Percentiles rank a stretch among this genome's conserved stretches.
phyloP scores from a whole-genome alignment of 1,284 basidiomycete species.

The Malassezia slooffiae region DNA sequence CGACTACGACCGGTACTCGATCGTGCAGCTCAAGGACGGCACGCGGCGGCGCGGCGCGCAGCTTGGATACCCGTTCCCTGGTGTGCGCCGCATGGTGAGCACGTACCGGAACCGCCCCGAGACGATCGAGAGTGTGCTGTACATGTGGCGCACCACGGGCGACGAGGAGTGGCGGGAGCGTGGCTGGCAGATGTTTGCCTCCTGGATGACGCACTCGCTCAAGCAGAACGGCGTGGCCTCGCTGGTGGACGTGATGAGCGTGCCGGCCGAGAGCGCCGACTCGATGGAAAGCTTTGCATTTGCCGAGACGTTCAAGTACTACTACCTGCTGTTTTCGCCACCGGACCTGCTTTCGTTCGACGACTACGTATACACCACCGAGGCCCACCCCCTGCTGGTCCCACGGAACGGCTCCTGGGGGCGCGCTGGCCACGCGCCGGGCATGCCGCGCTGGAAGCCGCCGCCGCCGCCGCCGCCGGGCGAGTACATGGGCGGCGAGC shows the following conservation, averaged over 20 bases:
- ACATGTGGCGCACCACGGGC: slow-evolving; percentile 53
- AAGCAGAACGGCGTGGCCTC: slow-evolving; percentile 48
- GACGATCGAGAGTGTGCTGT: slow-evolving; percentile 54
- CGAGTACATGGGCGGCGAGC: slow-evolving; percentile 33
- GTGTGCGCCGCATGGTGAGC: slow-evolving; percentile 23
- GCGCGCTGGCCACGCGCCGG: slow-evolving; percentile 15
- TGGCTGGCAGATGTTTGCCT: slow-evolving; percentile 55
- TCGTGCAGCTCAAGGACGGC: slow-evolving; percentile 20
- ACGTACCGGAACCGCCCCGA: slow-evolving; percentile 50
- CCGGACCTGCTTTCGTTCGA: slow-evolving; percentile 52
- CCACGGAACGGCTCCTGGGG: slow-evolving; percentile 31
- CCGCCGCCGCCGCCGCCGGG: slow-evolving; percentile 8
- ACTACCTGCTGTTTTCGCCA: slow-evolving; percentile 50
- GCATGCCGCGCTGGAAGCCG: background rate
- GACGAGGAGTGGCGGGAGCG: slow-evolving; percentile 52
- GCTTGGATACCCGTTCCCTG: slow-evolving; percentile 36
- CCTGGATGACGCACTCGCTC: slow-evolving; percentile 50
- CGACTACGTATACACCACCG: slow-evolving; percentile 53
- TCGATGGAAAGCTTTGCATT: slow-evolving; percentile 53
- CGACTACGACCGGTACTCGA: slow-evolving; percentile 30
- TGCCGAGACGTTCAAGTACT: slow-evolving; percentile 52
- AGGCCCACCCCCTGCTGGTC: slow-evolving; percentile 41
- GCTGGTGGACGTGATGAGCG: slow-evolving; percentile 48
- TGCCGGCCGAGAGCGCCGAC: slow-evolving; percentile 42
- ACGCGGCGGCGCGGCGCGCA: slow-evolving; percentile 21